A percentile compares a stretch with the other conserved stretches of the same genome.
Conservation (phyloP, 2,329 filamentous ascomycete genomes). For the Xylaria sp. region DNA sequence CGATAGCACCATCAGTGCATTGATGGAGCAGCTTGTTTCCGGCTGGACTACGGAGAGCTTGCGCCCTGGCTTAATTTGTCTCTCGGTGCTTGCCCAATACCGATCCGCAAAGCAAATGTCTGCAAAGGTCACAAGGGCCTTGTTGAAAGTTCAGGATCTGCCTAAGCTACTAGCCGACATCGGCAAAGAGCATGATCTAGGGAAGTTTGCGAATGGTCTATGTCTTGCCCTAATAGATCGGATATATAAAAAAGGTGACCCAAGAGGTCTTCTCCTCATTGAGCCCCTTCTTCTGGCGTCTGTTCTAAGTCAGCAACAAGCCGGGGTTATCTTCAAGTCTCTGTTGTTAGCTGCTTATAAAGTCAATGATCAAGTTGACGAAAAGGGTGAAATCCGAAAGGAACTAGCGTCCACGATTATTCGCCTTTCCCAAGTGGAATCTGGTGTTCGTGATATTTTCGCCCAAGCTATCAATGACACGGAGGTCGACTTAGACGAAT, state of each 20-base stretch:
- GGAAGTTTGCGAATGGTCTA: constrained; percentile 75
- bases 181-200: constrained; percentile 68
- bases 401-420: constrained; percentile 72
- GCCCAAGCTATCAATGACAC: constrained; percentile 69
- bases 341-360: constrained; percentile 66
- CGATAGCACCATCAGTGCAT: constrained; percentile 77
- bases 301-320: constrained; percentile 67
- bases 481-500: constrained; percentile 72
- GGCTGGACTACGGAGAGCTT: constrained; percentile 79
- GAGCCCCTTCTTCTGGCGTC: constrained; percentile 65
- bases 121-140: constrained; percentile 69
- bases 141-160: constrained; percentile 68
- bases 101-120: constrained; percentile 73
- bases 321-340: constrained; percentile 68
- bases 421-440: constrained; percentile 64
- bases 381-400: constrained; percentile 62
- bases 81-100: constrained; percentile 82
- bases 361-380: constrained; percentile 60
- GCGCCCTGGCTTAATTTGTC: constrained; percentile 75
- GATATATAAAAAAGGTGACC: constrained; percentile 64
- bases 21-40: constrained; percentile 86
- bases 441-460: constrained; percentile 66
- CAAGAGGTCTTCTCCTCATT: constrained; percentile 62
- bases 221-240: constrained; percentile 68
- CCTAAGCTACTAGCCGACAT: constrained; percentile 65